Conservation (phyloP, 345 rosid species). For the Camelina laxa region DNA sequence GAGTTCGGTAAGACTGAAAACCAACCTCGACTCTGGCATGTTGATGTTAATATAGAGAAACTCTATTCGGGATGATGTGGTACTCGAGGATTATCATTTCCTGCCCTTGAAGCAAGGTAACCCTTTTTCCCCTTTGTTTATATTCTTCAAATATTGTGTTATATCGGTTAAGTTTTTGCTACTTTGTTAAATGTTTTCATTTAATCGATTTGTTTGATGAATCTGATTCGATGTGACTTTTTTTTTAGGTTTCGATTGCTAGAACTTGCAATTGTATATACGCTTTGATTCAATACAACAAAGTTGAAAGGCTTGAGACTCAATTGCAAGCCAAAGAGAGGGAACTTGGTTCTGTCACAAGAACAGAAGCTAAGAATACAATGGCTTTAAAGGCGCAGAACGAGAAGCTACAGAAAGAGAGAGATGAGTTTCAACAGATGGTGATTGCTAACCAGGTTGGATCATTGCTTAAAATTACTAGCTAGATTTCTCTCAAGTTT, state of each 20-base stretch:
- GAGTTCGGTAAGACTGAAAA: no score
- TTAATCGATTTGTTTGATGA: not conserved
- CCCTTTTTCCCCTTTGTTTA: no score
- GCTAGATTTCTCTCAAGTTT: not conserved
- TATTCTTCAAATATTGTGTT: no score
- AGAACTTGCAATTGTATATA: constrained; percentile 94
- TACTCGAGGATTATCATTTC: no score
- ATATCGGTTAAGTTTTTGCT: no score
- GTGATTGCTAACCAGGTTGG: constrained; percentile 94
- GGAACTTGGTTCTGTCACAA: constrained; percentile 87
- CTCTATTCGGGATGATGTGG: no score
- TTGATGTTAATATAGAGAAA: no score
- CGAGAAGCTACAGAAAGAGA: constrained; percentile 91
- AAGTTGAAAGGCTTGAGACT: constrained; percentile 91
- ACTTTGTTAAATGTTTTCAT: not conserved
- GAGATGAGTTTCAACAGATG: constrained; percentile 98
- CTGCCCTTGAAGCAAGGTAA: no score
- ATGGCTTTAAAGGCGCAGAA: constrained; percentile 86
- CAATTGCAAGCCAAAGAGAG: constrained; percentile 85
- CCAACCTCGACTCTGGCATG: no score
- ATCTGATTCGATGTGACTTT: constrained; percentile 10
- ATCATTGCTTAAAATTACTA: not conserved
- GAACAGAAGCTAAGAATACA: constrained; percentile 87
- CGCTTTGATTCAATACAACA: constrained; percentile 91
- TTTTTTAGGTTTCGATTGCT: constrained; percentile 76